These are phyloP conservation scores for Actinomucor elegans DNA, from an alignment of 371 early-diverging fungal species.

Conservation along the genomic window DNA sequence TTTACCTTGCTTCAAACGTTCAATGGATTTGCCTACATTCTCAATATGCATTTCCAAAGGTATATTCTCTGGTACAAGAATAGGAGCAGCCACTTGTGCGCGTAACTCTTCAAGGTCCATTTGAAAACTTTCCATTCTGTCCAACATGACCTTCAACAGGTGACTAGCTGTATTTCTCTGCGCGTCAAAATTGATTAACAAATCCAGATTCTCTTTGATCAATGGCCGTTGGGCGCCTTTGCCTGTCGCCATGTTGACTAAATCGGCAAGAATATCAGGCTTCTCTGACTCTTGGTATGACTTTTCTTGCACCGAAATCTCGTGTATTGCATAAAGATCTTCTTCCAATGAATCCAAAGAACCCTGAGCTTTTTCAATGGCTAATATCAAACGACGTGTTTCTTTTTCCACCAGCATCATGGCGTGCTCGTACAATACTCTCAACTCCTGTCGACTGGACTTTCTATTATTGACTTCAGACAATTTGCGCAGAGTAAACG, in stretches of 20 bases:
- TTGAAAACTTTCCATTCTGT: constrained; percentile 47
- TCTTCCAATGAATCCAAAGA: constrained; percentile 38
- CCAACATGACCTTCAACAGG: constrained; percentile 35
- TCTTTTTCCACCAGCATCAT: constrained; percentile 49
- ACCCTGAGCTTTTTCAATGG: constrained; percentile 31
- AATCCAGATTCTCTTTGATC: constrained; percentile 38
- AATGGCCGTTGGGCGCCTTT: constrained; percentile 29
- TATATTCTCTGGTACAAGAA: constrained; percentile 35
- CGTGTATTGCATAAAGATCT: constrained; percentile 41
- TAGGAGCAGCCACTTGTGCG: constrained; percentile 41
- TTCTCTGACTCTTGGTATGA: constrained; percentile 32
- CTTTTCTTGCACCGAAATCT: constrained; percentile 42
- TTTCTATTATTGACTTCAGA: constrained; percentile 32
- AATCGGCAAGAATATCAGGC: constrained; percentile 33
- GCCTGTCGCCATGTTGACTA: constrained; percentile 34
- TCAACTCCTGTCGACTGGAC: constrained; percentile 35
- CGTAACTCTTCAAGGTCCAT: constrained; percentile 52
- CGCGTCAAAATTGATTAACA: constrained; percentile 35
- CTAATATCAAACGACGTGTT: constrained; percentile 32
- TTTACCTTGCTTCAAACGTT: constrained; percentile 40
- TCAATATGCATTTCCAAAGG: constrained; percentile 51
- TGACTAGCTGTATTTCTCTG: constrained; percentile 36
- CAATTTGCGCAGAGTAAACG: constrained; percentile 38
- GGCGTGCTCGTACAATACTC: constrained; percentile 36
- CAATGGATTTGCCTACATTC: constrained; percentile 46